A percentile compares a stretch with the other conserved stretches of the same genome.
These are phyloP conservation scores for Anthracocystis setariae DNA, from an alignment of 1,284 basidiomycete genomes.

Conservation along the genomic window DNA sequence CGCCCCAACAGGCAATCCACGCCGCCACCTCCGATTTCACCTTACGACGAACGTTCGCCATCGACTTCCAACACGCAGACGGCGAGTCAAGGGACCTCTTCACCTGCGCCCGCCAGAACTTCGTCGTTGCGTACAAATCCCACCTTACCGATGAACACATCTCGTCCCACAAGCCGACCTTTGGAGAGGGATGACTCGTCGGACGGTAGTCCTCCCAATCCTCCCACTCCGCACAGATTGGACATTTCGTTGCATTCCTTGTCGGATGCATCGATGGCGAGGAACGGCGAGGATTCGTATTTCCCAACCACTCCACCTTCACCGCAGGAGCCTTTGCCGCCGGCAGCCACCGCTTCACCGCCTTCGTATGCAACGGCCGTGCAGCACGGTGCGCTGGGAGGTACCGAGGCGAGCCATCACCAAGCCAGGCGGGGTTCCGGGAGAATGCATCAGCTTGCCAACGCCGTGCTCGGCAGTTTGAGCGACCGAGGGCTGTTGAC, in stretches of 20 bases:
- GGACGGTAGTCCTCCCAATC: conserved; percentile 69
- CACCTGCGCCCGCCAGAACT: conserved; percentile 23
- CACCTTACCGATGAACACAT: conserved; percentile 1
- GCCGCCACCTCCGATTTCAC: conserved; percentile 49
- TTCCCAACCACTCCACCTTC: conserved; percentile 41
- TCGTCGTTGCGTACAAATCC: conserved; percentile 30
- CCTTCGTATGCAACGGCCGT: conserved; percentile 31
- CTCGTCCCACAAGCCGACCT: conserved; percentile 23
- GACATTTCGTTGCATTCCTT: conserved; percentile 71
- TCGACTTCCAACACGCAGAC: conserved; percentile 21
- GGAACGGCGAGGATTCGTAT: conserved; percentile 40
- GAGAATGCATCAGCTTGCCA: conserved; percentile 52
- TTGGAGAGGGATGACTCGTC: conserved; percentile 42
- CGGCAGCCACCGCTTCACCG: conserved; percentile 16
- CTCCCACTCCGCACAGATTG: conserved; percentile 72
- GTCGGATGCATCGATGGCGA: conserved; percentile 26
- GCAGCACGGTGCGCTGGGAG: conserved; percentile 34
- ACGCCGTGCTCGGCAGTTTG: conserved; percentile 56
- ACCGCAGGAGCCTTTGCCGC: conserved; percentile 17
- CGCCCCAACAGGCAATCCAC: conserved; percentile 12
- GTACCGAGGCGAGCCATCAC: conserved; percentile 28
- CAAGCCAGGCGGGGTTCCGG: conserved; percentile 50
- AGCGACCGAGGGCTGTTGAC: conserved; percentile 53
- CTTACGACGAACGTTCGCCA: conserved; percentile 40
- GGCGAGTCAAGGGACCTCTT: conserved; percentile 6